These are phyloP conservation scores for Colletotrichum siamense DNA, from an alignment of 2,329 filamentous ascomycete genomes.

Conservation along the genomic window DNA sequence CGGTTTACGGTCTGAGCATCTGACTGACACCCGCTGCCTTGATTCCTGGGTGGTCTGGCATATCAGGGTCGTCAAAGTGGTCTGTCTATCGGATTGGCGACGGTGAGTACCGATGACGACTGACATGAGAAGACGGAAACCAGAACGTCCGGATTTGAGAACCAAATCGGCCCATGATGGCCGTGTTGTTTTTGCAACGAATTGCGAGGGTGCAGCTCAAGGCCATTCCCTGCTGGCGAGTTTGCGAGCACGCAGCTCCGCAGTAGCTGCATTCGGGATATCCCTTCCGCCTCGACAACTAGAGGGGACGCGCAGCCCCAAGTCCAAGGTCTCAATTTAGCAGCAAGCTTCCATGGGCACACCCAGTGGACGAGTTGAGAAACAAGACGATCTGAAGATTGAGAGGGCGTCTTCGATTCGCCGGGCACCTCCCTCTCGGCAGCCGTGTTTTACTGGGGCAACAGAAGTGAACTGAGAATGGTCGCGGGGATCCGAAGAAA, in stretches of 20 bases:
- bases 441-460: constrained; percentile 17
- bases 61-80: neutral
- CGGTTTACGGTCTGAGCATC: constrained; percentile 13
- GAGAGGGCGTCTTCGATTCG: neutral
- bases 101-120: neutral
- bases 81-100: neutral
- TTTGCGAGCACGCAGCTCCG: neutral
- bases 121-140: neutral
- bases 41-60: neutral
- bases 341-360: neutral
- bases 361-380: neutral
- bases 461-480: neutral
- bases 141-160: neutral
- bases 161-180: neutral
- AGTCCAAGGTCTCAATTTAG: neutral
- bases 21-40: neutral
- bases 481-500: neutral
- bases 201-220: neutral
- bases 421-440: constrained; percentile 1
- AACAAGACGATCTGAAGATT: neutral
- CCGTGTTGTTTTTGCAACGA: neutral
- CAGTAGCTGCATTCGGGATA: neutral
- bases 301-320: neutral
- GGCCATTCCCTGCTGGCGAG: neutral
- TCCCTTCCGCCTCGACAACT: constrained; percentile 1